Evolutionary conservation across 768 basidiomycete species (phyloP), one percentile per base, ranked within the genome.

Genomic region (Botryobasidium botryosum): DNA sequence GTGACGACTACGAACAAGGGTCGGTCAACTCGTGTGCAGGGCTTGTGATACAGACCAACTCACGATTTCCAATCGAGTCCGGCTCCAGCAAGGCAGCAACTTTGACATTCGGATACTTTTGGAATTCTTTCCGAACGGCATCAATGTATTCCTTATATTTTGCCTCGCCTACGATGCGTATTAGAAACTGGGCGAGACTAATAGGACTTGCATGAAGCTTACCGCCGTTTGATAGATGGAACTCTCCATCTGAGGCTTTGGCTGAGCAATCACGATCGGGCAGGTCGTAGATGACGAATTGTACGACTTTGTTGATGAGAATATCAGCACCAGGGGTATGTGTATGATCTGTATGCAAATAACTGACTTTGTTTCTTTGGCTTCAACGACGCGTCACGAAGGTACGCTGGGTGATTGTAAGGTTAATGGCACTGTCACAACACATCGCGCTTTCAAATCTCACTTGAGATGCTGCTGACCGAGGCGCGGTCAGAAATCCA

Each of bases 231-330:
- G 46, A 53, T 17, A 59, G 47, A 23, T 48, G 49, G 39, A 62
- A 53, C 44, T 64, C 62, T 44, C 62, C 61, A 35, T 52, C 50
- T 4, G 58, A 59, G 1, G 61, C 58, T 32, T 57, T 58, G 10
- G 62, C 61, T 40, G 55, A 53, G 43, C 62, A 62, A 43, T 62
- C 62, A 43, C 61, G 56, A 32, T 62, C 56, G n/a, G 62, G 62
- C 15, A 63, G 52, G 39, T 61, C 57, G 55, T 72, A 71, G 27
- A 72, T 68, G 39, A 70, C 67, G 38, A 71, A 70, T 51, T 69
- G 66, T 17, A 72, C 65, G 20, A 38, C 48, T 37, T 35, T 43
- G 12, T 23, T 8, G 18, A 27, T 44, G 12, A 17, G 17, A 25
- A 25, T 45, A n/a, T n/a, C n/a, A n/a, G n/a, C n/a, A n/a, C n/a